phyloP scores from a whole-genome alignment of 1,284 basidiomycete species.

The Cutaneotrichosporon spelunceum region DNA sequence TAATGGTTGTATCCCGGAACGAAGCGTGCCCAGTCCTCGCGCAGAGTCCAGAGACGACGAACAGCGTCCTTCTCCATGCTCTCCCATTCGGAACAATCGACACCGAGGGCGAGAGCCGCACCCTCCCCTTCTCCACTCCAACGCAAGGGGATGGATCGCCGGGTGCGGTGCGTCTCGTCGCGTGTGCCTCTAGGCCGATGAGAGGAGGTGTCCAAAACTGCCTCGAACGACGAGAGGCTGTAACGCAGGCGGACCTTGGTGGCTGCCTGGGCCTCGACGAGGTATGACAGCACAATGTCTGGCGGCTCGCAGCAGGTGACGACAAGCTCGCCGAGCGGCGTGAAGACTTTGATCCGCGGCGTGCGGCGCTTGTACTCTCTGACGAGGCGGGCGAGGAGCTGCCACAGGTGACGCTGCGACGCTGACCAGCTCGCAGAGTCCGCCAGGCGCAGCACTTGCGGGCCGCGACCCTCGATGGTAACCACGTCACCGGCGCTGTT shows the following conservation, averaged over 20 bases:
- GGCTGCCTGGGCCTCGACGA: background rate
- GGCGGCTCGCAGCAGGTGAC: conserved; percentile 42
- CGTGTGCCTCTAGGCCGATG: conserved; percentile 5
- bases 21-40: conserved; percentile 30
- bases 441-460: background rate
- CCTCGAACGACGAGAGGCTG: conserved; percentile 17
- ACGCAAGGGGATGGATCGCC: conserved; percentile 15
- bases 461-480: background rate
- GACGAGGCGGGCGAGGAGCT: conserved; percentile 23
- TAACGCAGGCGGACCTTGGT: conserved; percentile 24
- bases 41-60: conserved; percentile 24
- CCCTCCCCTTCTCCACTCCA: conserved; percentile 6
- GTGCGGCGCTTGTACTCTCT: conserved; percentile 33
- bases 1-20: conserved; percentile 13
- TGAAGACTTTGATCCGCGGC: conserved; percentile 36
- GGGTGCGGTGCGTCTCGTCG: conserved; percentile 16
- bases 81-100: conserved; percentile 21
- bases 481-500: background rate
- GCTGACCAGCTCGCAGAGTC: conserved; percentile 21
- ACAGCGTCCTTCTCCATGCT: conserved; percentile 31
- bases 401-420: conserved; percentile 30
- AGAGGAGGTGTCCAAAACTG: conserved; percentile 20
- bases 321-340: conserved; percentile 32
- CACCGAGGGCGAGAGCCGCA: conserved; percentile 6
- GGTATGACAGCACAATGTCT: conserved; percentile 35